Base-by-base conservation (phyloP, 305 asterid genomes). In the Nicotiana rustica region DNA sequence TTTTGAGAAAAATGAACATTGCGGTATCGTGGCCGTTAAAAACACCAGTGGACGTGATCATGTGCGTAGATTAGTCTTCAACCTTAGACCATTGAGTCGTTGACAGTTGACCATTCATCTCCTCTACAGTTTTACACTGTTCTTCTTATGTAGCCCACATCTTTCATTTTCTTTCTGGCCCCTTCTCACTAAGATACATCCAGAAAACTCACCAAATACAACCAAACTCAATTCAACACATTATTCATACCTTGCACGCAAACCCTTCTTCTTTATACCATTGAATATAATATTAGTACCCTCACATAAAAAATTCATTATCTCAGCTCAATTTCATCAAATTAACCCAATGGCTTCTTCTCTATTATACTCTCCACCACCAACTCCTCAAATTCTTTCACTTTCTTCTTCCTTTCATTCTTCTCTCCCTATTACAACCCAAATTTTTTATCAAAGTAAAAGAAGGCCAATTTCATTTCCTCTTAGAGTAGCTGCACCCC, bases 211-310 rank as follows among this genome's bases (percentile, higher is more conserved):
- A 18, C 36, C 64, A 33, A 75, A 62, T 21, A 55, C 6, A 3
- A 55, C 59, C 59, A 55, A 55, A 47, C 33, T 19, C 60, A 71
- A 73, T 47, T 44, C 41, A 44, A 49, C 62, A 59, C 68, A 80
- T 79, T 85, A 65, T 84, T 71, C 68, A 38, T 87, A 84, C 67
- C 97, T 95, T 92, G 93, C 94, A 93, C 97, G 97, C 90, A 90
- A 93, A 85, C 83, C 86, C 87, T 86, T 89, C 90, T 82, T 59
- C 83, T 31, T 31, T 65, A 12, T 67, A 19, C 49, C 29, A 8
- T 73, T 62, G 84, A 44, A 64, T 38, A 64, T 76, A 62, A 18
- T 36, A 67, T 2, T 67, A 67, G 29, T 55, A 18, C 33, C 79
- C 57, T n/a, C 52, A 29, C 62, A 61, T 14, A 31, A 35, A 38